Percentiles rank a stretch among this genome's conserved stretches.
phyloP scores from a whole-genome alignment of 305 asterid genomes.

The Solanum hybrid region DNA sequence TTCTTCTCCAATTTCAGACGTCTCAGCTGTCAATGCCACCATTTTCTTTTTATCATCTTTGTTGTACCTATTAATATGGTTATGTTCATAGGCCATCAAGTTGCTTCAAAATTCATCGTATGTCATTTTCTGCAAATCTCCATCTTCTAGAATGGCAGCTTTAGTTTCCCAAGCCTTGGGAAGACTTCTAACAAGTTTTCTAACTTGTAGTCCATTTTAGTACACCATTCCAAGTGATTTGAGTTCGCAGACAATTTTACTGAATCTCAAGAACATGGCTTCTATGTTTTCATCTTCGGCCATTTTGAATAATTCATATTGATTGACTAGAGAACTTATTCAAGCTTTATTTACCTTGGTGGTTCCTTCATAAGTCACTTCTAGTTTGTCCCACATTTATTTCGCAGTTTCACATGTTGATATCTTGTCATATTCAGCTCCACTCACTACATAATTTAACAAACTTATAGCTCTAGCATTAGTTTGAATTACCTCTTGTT shows the following conservation, averaged over 20 bases:
- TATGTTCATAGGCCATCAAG: neutral
- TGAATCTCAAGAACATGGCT: neutral
- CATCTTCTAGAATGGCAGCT: neutral
- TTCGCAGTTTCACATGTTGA: too few relatives aligned
- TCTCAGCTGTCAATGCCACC: neutral
- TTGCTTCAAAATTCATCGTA: neutral
- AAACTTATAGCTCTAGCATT: neutral
- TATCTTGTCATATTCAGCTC: neutral
- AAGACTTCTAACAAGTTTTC: neutral
- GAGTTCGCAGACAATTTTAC: too few relatives aligned
- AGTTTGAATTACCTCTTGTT: neutral
- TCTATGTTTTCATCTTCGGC: neutral
- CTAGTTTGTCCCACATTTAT: neutral
- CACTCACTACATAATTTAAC: neutral
- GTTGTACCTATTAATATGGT: neutral
- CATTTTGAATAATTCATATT: too few relatives aligned
- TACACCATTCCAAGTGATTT: neutral
- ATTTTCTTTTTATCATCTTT: neutral
- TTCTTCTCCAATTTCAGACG: neutral
- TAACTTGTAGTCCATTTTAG: neutral
- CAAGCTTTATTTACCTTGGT: neutral
- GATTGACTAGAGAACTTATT: neutral
- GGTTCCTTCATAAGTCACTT: neutral
- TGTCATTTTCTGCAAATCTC: neutral
- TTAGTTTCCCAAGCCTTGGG: neutral